phyloP scores from a whole-genome alignment of 768 basidiomycete species.

The Candolleomyces eurysporus region DNA sequence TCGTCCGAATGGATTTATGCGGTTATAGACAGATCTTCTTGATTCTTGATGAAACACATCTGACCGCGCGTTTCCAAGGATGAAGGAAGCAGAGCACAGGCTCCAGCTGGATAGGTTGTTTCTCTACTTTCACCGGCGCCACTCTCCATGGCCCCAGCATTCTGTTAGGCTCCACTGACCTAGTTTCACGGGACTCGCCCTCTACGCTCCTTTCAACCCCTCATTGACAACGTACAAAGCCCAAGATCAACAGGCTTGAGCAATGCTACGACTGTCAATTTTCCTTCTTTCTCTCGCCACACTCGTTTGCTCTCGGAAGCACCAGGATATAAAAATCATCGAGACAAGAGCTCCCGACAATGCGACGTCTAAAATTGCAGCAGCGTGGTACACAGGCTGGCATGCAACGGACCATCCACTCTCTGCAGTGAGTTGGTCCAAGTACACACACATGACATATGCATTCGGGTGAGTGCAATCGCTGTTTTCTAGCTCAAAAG shows the following conservation, averaged over 20 bases:
- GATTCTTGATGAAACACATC: background rate
- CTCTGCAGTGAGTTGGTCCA: constrained; percentile 44
- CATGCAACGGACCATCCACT: constrained; percentile 41
- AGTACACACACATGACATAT: constrained; percentile 55
- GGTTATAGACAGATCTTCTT: background rate
- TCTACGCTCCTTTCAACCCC: background rate
- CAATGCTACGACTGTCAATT: background rate
- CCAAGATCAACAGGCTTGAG: no score
- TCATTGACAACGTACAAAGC: no score
- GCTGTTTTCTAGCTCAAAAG: background rate
- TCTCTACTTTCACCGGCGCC: background rate
- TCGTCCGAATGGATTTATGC: background rate
- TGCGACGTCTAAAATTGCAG: constrained; percentile 20
- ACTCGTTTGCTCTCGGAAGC: constrained; percentile 11
- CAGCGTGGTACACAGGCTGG: constrained; percentile 52
- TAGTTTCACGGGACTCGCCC: background rate
- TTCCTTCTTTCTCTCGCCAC: constrained; percentile 9
- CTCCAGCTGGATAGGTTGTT: background rate
- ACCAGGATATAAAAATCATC: background rate
- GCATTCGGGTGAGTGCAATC: constrained; percentile 54
- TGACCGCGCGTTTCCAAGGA: no score
- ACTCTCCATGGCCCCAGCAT: background rate
- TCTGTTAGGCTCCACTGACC: background rate
- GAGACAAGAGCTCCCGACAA: constrained; percentile 14
- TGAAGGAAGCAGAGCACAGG: background rate